Conservation (phyloP, 2,329 filamentous ascomycete genomes). For the Tolypocladium endophyticum region DNA sequence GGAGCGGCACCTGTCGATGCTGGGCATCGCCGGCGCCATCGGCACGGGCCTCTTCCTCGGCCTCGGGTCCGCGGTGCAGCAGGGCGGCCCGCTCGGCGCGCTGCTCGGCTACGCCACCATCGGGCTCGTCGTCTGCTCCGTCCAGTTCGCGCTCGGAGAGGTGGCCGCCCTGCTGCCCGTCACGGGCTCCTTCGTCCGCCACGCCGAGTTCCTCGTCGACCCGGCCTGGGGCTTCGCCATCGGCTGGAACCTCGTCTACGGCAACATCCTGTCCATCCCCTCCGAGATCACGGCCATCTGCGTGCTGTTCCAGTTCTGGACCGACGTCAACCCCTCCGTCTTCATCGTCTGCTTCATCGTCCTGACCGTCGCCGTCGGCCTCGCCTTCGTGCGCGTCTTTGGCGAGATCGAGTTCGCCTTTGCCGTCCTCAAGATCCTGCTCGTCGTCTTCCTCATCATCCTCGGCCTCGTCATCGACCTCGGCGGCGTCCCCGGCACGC, state of each 20-base stretch:
- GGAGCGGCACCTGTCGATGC: conserved; percentile 45
- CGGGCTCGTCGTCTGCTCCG: conserved; percentile 44
- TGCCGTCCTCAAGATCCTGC: conserved; percentile 44
- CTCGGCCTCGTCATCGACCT: conserved; percentile 53
- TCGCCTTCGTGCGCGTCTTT: conserved; percentile 47
- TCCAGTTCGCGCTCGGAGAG: conserved; percentile 50
- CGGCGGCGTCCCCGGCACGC: conserved; percentile 47
- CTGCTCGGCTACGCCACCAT: conserved; percentile 44
- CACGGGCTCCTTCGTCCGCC: conserved; percentile 52
- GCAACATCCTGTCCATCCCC: conserved; percentile 42
- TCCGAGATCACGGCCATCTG: conserved; percentile 53
- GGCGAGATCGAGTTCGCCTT: conserved; percentile 48
- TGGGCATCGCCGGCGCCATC: conserved; percentile 51
- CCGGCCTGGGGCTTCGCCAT: conserved; percentile 47
- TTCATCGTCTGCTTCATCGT: conserved; percentile 40
- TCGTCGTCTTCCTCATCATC: conserved; percentile 52
- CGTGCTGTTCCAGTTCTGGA: conserved; percentile 55
- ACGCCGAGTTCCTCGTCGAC: conserved; percentile 50
- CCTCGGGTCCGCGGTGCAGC: conserved; percentile 41
- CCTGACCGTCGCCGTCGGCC: conserved; percentile 44
- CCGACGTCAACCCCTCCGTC: conserved; percentile 40
- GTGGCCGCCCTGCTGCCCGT: conserved; percentile 49
- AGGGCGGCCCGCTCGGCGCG: conserved; percentile 36
- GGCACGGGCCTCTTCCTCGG: conserved; percentile 52
- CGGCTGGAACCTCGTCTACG: conserved; percentile 45